These are phyloP conservation scores for Jacaranda mimosifolia DNA, from an alignment of 257 asterid genomes.

Conservation along the genomic window DNA sequence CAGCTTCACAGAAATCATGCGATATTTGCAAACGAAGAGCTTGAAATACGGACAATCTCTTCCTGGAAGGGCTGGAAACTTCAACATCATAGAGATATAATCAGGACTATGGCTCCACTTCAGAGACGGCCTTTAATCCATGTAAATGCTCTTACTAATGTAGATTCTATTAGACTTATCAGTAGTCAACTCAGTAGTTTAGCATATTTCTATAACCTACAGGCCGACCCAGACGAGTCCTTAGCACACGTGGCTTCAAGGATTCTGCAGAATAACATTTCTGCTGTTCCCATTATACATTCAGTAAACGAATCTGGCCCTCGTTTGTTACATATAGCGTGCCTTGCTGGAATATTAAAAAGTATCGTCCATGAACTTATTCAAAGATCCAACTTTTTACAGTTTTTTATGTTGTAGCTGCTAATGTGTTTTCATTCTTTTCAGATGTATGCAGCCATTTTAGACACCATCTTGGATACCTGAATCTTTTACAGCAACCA, in stretches of 20 bases:
- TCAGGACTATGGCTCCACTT: slow-evolving; percentile 38
- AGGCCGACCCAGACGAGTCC: slow-evolving; percentile 81
- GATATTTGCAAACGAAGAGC: slow-evolving; percentile 51
- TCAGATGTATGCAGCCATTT: slow-evolving; percentile 68
- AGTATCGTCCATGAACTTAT: slow-evolving; percentile 39
- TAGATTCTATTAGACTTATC: slow-evolving; percentile 12
- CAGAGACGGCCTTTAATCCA: slow-evolving; percentile 66
- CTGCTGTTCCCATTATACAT: slow-evolving; percentile 64
- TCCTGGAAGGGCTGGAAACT: slow-evolving; percentile 68
- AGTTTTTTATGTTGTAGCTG: not conserved
- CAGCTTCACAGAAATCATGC: slow-evolving; percentile 66
- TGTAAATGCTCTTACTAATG: slow-evolving; percentile 42
- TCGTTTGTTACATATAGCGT: slow-evolving; percentile 56
- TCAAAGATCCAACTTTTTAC: not conserved
- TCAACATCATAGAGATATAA: slow-evolving; percentile 46
- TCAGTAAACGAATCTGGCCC: slow-evolving; percentile 55
- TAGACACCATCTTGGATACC: slow-evolving; percentile 55
- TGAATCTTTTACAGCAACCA: slow-evolving; percentile 67
- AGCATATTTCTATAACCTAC: slow-evolving; percentile 32
- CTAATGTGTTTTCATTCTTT: slow-evolving; percentile 15
- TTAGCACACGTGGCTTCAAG: slow-evolving; percentile 60
- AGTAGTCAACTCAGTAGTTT: slow-evolving; percentile 2
- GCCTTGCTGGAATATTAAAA: slow-evolving; percentile 66
- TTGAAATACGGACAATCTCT: slow-evolving; percentile 61
- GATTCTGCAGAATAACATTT: slow-evolving; percentile 66